These are phyloP conservation scores for Lachancea kluyveri DNA, from an alignment of 805 yeast genomes.

Conservation along the genomic window DNA sequence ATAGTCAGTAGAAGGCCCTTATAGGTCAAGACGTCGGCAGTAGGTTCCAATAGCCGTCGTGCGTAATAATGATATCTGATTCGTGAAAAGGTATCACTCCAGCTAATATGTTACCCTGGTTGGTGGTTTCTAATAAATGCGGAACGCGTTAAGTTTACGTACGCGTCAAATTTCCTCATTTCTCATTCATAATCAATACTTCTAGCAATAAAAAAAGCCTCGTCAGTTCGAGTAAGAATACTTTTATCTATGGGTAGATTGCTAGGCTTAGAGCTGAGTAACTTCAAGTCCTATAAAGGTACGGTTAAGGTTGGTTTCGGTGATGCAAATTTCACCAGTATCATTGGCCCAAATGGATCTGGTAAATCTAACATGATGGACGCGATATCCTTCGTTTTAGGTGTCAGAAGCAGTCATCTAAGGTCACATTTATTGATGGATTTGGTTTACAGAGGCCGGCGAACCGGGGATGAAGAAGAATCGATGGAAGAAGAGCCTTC, in stretches of 20 bases:
- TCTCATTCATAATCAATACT: too few species aligned
- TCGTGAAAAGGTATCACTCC: too few species aligned
- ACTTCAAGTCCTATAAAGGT: conserved; percentile 90
- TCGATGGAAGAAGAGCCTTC: conserved; percentile 13
- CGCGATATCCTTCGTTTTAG: conserved; percentile 91
- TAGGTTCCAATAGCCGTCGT: too few species aligned
- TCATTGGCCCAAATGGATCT: conserved; percentile 98
- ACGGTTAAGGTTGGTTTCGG: conserved; percentile 76
- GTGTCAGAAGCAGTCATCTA: conserved; percentile 67
- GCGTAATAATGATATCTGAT: too few species aligned
- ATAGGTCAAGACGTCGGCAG: too few species aligned
- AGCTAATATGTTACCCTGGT: too few species aligned
- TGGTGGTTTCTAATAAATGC: too few species aligned
- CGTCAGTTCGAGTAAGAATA: too few species aligned
- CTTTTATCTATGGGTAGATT: conserved; percentile 79
- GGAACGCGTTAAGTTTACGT: too few species aligned
- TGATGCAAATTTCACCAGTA: conserved; percentile 73
- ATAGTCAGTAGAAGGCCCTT: too few species aligned
- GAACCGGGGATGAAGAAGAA: conserved; percentile 27
- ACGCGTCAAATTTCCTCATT: too few species aligned
- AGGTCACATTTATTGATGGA: conserved; percentile 72
- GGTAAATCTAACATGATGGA: conserved; percentile 98
- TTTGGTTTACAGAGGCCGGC: conserved; percentile 73
- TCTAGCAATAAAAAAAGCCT: too few species aligned
- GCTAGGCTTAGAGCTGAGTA: conserved; percentile 67